phyloP scores from a whole-genome alignment of 2,329 filamentous ascomycete genomes.

The Cladosporium cucumerinum region DNA sequence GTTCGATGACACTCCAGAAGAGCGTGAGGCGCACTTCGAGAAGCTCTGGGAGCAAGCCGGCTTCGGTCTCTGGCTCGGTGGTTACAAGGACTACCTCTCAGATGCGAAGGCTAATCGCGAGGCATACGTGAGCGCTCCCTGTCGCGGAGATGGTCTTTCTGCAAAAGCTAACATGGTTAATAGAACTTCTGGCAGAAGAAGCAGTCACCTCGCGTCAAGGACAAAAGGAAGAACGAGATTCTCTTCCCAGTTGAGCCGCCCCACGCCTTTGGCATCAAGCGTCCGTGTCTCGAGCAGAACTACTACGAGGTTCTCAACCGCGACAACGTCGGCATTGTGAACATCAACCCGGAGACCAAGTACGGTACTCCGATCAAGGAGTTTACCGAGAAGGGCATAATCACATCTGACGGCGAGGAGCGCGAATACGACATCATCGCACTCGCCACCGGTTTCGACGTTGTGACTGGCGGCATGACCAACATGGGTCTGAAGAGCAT shows the following conservation, averaged over 20 bases:
- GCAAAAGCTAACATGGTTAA: neutral
- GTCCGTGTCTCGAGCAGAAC: conserved; percentile 47
- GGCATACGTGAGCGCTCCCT: conserved; percentile 35
- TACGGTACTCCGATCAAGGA: conserved; percentile 39
- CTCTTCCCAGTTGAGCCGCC: conserved; percentile 45
- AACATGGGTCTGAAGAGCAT: conserved; percentile 43
- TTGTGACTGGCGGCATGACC: conserved; percentile 46
- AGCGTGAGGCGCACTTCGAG: conserved; percentile 44
- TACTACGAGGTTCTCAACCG: conserved; percentile 47
- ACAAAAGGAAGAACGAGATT: conserved; percentile 45
- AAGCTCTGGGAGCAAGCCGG: conserved; percentile 39
- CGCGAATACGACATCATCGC: conserved; percentile 48
- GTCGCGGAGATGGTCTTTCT: rapidly evolving
- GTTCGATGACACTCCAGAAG: conserved; percentile 43
- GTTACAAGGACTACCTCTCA: conserved; percentile 34
- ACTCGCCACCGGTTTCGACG: conserved; percentile 48
- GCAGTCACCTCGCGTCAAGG: conserved; percentile 41
- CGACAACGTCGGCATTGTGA: conserved; percentile 42
- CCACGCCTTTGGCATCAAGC: conserved; percentile 47
- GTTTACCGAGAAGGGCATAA: conserved; percentile 44
- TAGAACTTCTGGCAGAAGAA: conserved; percentile 46
- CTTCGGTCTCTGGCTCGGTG: conserved; percentile 28
- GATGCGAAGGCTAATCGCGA: conserved; percentile 43
- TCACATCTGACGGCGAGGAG: conserved; percentile 31
- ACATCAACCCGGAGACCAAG: conserved; percentile 35